phyloP scores from a whole-genome alignment of 106 monocot species.

The Apostasia shenzhenica region DNA sequence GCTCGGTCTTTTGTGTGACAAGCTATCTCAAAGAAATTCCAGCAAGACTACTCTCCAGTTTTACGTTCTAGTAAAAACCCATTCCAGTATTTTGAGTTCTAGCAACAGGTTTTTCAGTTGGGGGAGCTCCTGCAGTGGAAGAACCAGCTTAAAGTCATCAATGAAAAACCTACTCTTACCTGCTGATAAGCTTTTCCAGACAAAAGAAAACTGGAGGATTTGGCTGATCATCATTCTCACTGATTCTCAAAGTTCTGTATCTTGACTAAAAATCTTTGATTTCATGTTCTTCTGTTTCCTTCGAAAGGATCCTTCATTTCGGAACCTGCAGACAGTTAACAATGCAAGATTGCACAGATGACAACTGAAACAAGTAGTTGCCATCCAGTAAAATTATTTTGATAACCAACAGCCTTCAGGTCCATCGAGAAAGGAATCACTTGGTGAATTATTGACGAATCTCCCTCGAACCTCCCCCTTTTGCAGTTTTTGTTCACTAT shows the following conservation, averaged over 20 bases:
- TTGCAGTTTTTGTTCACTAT: slow-evolving; percentile 23
- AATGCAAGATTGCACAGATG: not conserved
- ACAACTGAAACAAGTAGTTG: not conserved
- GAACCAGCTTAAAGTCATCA: not conserved
- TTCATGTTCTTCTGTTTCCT: slow-evolving; percentile 37
- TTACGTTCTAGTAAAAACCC: too few species aligned
- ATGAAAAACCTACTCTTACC: slow-evolving; percentile 5
- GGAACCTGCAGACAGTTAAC: not conserved
- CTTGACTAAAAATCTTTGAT: slow-evolving; percentile 37
- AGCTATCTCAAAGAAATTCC: too few species aligned
- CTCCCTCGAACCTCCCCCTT: slow-evolving; percentile 38
- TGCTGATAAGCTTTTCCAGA: not conserved
- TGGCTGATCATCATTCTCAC: slow-evolving; percentile 28
- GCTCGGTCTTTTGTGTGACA: too few species aligned
- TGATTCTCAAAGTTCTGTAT: slow-evolving; percentile 25
- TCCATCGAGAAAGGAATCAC: slow-evolving; percentile 35
- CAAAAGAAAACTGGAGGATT: slow-evolving; percentile 27
- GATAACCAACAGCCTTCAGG: slow-evolving; percentile 9
- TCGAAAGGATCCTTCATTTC: slow-evolving; percentile 19
- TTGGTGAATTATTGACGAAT: slow-evolving; percentile 26
- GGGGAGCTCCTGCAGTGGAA: too few species aligned
- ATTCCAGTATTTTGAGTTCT: too few species aligned
- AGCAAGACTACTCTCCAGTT: too few species aligned
- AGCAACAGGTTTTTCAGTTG: too few species aligned
- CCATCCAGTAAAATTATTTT: not conserved